A percentile compares a stretch with the other conserved stretches of the same genome.
Conservation (phyloP, 345 rosid genomes). For the Capsella bursapastoris region DNA sequence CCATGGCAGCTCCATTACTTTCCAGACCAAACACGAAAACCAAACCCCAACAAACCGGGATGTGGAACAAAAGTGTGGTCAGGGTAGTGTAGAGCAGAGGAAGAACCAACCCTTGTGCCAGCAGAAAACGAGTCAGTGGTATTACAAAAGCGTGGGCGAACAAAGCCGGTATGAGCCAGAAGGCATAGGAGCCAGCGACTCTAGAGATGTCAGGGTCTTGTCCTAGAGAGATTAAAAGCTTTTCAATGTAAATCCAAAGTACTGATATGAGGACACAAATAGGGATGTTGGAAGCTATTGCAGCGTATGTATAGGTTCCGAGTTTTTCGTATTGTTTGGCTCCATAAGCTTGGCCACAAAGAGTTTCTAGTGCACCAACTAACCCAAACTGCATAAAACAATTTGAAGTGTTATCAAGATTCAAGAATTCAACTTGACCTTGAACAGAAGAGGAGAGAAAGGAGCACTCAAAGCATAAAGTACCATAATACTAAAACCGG, state of each 20-base stretch:
- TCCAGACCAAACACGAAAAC: conserved; percentile 34
- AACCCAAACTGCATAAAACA: conserved; percentile 30
- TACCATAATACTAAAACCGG: conserved; percentile 25
- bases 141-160: conserved; percentile 34
- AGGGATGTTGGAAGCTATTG: conserved; percentile 30
- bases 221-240: conserved; percentile 34
- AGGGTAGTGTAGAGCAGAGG: conserved; percentile 30
- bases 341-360: conserved; percentile 47
- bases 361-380: conserved; percentile 44
- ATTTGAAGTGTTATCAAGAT: not conserved
- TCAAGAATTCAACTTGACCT: not conserved
- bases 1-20: conserved; percentile 50
- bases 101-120: conserved; percentile 39
- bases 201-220: conserved; percentile 42
- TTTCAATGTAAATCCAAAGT: conserved; percentile 35
- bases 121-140: conserved; percentile 39
- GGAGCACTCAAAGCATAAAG: not conserved
- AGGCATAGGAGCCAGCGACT: conserved; percentile 39
- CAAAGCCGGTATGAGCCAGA: conserved; percentile 41
- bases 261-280: conserved; percentile 36
- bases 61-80: conserved; percentile 36
- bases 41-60: conserved; percentile 29
- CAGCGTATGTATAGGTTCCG: conserved; percentile 39
- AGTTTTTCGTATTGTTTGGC: conserved; percentile 39
- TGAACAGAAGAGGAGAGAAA: conserved; percentile 3